phyloP scores from a whole-genome alignment of 495 filamentous ascomycete genomes.

The Lophiotrema nucula region DNA sequence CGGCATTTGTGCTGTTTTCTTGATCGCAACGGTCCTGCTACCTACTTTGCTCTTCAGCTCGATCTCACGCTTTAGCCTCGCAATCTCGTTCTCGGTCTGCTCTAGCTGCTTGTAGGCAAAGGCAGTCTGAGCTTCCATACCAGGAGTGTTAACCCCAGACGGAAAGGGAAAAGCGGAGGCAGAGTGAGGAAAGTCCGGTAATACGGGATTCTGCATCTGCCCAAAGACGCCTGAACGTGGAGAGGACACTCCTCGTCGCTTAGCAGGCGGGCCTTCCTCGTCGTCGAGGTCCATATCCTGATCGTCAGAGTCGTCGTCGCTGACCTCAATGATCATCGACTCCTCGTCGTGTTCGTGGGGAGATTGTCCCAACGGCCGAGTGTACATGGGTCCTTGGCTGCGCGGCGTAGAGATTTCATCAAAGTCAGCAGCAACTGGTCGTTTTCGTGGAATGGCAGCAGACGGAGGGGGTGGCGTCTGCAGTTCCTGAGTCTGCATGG shows the following conservation, averaged over 20 bases:
- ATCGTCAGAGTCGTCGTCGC: conserved; percentile 58
- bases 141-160: no score
- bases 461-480: background rate
- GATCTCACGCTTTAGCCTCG: no score
- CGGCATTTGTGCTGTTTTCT: no score
- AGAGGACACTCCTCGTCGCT: conserved; percentile 32
- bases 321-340: conserved; percentile 74
- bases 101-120: no score
- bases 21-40: no score
- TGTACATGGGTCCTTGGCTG: conserved; percentile 4
- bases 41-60: no score
- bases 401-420: conserved; percentile 3
- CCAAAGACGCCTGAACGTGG: no score
- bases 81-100: no score
- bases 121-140: no score
- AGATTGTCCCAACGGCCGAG: conserved; percentile 21
- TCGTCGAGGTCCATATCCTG: conserved; percentile 45
- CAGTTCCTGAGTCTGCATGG: background rate
- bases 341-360: conserved; percentile 35
- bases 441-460: background rate
- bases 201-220: no score
- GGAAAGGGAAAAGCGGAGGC: no score
- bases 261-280: conserved; percentile 44
- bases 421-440: conserved; percentile 16
- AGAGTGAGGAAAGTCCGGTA: no score